Evolutionary conservation across 139 green algal genomes (phyloP), one percentile per base, ranked within the genome.

Genomic region (Ettlia oleoabundans): DNA sequence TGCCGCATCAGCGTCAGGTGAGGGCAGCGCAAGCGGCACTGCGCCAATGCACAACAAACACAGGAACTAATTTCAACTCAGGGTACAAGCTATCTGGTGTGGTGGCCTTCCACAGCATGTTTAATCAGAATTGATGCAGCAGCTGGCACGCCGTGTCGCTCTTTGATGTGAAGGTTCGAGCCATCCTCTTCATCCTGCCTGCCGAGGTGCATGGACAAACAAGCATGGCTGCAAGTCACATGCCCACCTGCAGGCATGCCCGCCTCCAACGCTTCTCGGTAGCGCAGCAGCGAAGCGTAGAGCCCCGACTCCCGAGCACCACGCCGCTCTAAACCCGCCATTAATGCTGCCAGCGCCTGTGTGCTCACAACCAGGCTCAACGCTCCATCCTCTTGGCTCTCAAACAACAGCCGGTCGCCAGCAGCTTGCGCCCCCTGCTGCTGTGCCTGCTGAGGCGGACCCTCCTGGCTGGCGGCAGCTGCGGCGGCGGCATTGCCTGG

Each of bases 301-400:
- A 94, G 81, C 5, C 33, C 22, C 1, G 84, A 86, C 72, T 96
- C 93, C 3, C 93, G 84, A 7, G 85, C 68, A 2, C 92, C 93
- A n/a, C 78, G 53, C 1, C 82, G 78, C 52, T 94, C 88, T 35
- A 96, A 82, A 35, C 75, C 79, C 19, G 9, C 78, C 53, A 88
- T 80, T 22, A 97, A 83, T 19, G 62, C 76, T 37, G 90, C 85
- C 63, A 97, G 67, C 68, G 88, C 80, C 32, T 89, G 41, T 0
- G 78, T 7, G 2, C 37, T 76, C 61, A 32, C 30, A 53, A 95
- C 63, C 35, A 92, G 5, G 30, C 73, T 80, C 80, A 92, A 92
- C 43, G 55, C 62, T 71, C 89, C 86, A 43, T 88, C 78, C 4
- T 87, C 82, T 0, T 42, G 30, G 28, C 35, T 65, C 82, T 94